phyloP scores from a whole-genome alignment of 1,284 basidiomycete genomes.

The Gomphus bonarii region DNA sequence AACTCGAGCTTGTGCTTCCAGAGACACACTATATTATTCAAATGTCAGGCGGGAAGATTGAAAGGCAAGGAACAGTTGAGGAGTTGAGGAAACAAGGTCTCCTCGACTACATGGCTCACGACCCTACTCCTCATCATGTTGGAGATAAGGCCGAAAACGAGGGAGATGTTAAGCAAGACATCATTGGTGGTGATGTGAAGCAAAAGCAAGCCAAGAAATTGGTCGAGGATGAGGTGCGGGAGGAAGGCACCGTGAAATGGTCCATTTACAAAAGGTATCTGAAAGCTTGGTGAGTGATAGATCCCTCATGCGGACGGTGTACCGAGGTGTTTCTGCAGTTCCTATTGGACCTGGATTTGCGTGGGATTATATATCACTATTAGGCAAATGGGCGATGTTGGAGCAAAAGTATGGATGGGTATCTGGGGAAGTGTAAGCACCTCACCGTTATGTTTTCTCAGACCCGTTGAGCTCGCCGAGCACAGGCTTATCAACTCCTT shows the following conservation, averaged over 20 bases:
- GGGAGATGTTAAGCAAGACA: conserved; percentile 11
- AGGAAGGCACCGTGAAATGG: conserved; percentile 71
- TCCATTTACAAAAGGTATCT: conserved; percentile 71
- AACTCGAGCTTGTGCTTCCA: conserved; percentile 64
- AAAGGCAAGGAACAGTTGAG: conserved; percentile 53
- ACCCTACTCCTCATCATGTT: conserved; percentile 25
- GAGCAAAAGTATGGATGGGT: conserved; percentile 10
- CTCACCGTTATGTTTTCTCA: background rate
- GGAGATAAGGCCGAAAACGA: conserved; percentile 19
- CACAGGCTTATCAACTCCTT: background rate
- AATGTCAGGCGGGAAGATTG: conserved; percentile 65
- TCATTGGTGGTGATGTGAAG: conserved; percentile 25
- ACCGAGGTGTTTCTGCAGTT: background rate
- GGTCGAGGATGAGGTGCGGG: conserved; percentile 60
- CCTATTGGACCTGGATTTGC: conserved; percentile 17
- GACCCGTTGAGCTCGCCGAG: background rate
- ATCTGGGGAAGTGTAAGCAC: conserved; percentile 11
- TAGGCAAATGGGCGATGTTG: conserved; percentile 9
- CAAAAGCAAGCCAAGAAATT: conserved; percentile 52
- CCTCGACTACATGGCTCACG: conserved; percentile 46
- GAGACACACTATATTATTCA: conserved; percentile 59
- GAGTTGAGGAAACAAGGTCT: conserved; percentile 48
- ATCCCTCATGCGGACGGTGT: background rate
- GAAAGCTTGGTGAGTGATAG: conserved; percentile 24
- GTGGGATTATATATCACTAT: conserved; percentile 12